phyloP scores from a whole-genome alignment of 2,329 filamentous ascomycete genomes.

The Ascocoryne sarcoides region DNA sequence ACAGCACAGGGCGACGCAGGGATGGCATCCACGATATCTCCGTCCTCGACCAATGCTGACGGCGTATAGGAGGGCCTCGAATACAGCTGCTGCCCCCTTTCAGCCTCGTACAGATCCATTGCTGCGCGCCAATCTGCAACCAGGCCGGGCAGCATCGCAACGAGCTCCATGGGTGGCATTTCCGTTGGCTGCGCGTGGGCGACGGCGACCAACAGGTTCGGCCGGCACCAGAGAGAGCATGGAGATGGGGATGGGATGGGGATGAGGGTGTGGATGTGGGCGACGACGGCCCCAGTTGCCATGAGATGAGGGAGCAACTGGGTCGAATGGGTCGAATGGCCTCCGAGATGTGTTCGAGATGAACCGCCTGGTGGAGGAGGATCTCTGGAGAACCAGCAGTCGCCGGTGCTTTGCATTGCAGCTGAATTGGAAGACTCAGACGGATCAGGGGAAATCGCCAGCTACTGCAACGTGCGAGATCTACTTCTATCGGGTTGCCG shows the following conservation, averaged over 20 bases:
- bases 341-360: too few species aligned
- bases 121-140: slow-evolving; percentile 4
- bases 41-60: slow-evolving; percentile 4
- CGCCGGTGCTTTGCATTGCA: too few species aligned
- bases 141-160: slow-evolving; percentile 1
- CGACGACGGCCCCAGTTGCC: not conserved
- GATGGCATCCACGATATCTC: not conserved
- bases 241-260: not conserved
- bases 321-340: too few species aligned
- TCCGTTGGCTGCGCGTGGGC: slow-evolving; percentile 1
- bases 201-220: not conserved
- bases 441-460: too few species aligned
- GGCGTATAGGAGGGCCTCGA: slow-evolving; percentile 4
- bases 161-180: slow-evolving; percentile 7
- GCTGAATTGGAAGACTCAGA: too few species aligned
- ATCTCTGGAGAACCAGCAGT: too few species aligned
- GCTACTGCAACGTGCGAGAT: too few species aligned
- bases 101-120: slow-evolving; percentile 13
- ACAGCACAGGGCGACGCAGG: slow-evolving; percentile 2
- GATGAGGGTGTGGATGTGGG: slow-evolving; percentile 5
- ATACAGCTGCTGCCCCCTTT: slow-evolving; percentile 9
- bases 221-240: not conserved
- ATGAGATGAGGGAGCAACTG: not conserved
- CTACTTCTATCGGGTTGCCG: too few species aligned
- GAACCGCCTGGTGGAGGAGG: too few species aligned